These are phyloP conservation scores for Tilletiaria anomala DNA, from an alignment of 1,284 basidiomycete species.

Conservation along the genomic window DNA sequence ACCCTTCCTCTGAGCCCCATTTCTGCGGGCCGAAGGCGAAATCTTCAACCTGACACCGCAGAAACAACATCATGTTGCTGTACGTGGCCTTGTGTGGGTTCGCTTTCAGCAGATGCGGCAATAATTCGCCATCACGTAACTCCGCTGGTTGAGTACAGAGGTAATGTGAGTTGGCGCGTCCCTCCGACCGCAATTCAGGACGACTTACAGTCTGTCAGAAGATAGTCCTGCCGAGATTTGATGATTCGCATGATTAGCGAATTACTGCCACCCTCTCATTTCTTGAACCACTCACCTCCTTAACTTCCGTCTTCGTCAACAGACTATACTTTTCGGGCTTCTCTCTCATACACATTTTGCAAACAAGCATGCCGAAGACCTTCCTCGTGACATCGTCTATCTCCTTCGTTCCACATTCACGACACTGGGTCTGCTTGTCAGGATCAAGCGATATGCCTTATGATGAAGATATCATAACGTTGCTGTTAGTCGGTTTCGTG, in stretches of 20 bases:
- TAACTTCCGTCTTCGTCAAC: constrained; percentile 96
- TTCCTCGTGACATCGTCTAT: constrained; percentile 23
- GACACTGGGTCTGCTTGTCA: constrained; percentile 17
- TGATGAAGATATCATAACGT: background rate
- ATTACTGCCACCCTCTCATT: too few relatives aligned
- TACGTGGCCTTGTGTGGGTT: constrained; percentile 95
- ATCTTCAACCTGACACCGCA: constrained; percentile 82
- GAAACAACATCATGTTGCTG: constrained; percentile 98
- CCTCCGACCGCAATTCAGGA: background rate
- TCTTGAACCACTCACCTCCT: too few relatives aligned
- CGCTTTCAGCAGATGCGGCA: constrained; percentile 85
- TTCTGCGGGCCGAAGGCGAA: constrained; percentile 77
- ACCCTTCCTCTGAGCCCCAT: constrained; percentile 82
- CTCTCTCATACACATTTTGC: constrained; percentile 69
- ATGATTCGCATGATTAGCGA: too few relatives aligned
- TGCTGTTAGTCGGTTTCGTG: background rate
- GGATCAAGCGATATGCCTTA: constrained; percentile 27
- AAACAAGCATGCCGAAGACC: constrained; percentile 53
- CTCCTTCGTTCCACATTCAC: constrained; percentile 23
- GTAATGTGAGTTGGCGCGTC: background rate
- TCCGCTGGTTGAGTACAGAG: constrained; percentile 51
- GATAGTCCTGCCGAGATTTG: too few relatives aligned
- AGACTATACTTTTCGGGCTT: constrained; percentile 69
- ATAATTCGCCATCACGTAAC: constrained; percentile 71
- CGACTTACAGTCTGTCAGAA: constrained; percentile 46